These are phyloP conservation scores for Barnettozyma siamensis DNA, from an alignment of 805 yeast species.

Conservation along the genomic window DNA sequence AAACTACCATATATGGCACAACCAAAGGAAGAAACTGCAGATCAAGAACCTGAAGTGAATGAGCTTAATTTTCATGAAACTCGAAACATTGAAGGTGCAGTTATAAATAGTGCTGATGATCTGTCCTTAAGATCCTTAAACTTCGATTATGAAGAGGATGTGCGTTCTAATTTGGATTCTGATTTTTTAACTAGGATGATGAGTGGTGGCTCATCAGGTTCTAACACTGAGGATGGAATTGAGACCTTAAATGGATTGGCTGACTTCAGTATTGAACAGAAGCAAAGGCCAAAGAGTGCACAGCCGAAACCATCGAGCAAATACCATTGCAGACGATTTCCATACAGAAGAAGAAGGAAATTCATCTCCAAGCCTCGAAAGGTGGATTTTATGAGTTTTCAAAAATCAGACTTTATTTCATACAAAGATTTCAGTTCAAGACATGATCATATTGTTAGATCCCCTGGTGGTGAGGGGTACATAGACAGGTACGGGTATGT, in stretches of 20 bases:
- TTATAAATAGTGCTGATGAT: background rate
- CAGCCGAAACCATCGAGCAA: background rate
- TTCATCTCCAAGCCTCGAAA: background rate
- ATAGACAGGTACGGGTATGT: conserved; percentile 30
- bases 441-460: conserved; percentile 22
- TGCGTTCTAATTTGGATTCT: background rate
- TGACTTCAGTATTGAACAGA: conserved; percentile 2
- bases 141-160: conserved; percentile 1
- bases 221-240: conserved; percentile 9
- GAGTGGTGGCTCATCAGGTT: conserved; percentile 1
- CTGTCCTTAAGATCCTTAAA: background rate
- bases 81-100: background rate
- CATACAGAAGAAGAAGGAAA: background rate
- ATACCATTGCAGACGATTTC: background rate
- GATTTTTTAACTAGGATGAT: background rate
- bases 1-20: too few species aligned
- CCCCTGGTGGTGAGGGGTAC: conserved; percentile 20
- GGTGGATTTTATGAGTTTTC: background rate
- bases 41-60: too few species aligned
- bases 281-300: background rate
- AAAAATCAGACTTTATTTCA: conserved; percentile 2
- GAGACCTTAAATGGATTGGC: conserved; percentile 2
- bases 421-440: conserved; percentile 10
- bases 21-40: too few species aligned
- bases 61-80: too few species aligned